Base-by-base conservation (phyloP, 2,329 filamentous ascomycete genomes). In the Myriosclerotinia duriaeana region DNA sequence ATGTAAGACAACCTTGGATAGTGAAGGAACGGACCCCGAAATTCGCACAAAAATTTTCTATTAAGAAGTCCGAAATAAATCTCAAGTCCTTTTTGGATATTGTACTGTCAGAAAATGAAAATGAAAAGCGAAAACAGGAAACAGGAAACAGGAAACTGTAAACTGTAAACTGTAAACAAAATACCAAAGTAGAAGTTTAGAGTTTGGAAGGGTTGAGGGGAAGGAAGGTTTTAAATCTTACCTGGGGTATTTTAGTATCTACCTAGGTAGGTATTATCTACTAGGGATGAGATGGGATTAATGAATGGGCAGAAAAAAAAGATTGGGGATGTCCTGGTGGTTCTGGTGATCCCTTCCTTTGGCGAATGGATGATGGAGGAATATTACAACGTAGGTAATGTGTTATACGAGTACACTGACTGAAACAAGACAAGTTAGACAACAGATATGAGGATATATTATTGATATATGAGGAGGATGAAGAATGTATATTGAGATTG, bases 141-240 rank as follows among this genome's bases (percentile, higher is more conserved):
- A 12, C 5, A 12, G 15, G 15, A 17, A 44, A 2, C 15, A 12
- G 6, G 5, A 48, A 36, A 48, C 5, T 48, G 56, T 36, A 36
- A 22, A 59, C 3, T 34, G 17, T 44, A 36, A 36, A 59, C 3
- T 48, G 56, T 36, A 46, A 22, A 59, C 56, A 22, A 22, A 59
- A 48, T 9, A 59, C 30, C 17, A 38, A 12, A 55, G 52, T 36
- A 46, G 50, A 44, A 46, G 36, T 64, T 42, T 3, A 20, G 36
- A 38, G 22, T 17, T 64, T 55, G 38, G 22, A 55, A 48, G 2
- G 30, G 48, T 54, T 63, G 38, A 54, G 38, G 36, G 61, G 14
- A 42, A 54, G 26, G 61, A 38, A n/a, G 30, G 61, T 44, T 55
- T 64, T 44, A 54, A 55, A 64, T 42, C 26, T 64, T 64, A 64